phyloP scores from a whole-genome alignment of 139 green algal species.

The Pseudopediastrum boryanum region DNA sequence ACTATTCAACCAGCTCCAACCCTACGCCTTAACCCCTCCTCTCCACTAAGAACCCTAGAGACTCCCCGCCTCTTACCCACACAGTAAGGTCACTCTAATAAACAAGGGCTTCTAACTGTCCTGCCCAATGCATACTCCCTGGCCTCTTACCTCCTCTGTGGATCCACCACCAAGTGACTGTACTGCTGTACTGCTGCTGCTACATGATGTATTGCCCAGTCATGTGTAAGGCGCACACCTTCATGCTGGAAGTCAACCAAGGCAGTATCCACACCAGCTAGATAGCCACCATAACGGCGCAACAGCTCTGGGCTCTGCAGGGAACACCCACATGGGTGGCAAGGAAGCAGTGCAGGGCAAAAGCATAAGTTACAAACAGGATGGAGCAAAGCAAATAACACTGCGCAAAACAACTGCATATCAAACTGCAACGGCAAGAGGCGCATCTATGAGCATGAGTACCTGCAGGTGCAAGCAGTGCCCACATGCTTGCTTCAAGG shows the following conservation, averaged over 20 bases:
- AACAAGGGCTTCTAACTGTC: no score
- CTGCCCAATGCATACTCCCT: no score
- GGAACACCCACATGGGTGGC: not conserved
- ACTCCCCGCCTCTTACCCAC: no score
- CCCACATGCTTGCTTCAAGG: not conserved
- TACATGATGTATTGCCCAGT: slow-evolving; percentile 17
- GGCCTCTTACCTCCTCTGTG: not conserved
- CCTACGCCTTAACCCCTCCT: not conserved
- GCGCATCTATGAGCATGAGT: not conserved
- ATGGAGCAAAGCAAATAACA: not conserved
- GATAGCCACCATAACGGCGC: slow-evolving; percentile 2
- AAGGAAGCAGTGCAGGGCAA: no score
- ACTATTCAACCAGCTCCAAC: not conserved
- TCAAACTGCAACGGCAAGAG: not conserved
- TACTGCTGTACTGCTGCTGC: slow-evolving; percentile 12
- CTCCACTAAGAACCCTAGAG: not conserved
- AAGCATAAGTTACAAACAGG: not conserved
- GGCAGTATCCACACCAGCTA: slow-evolving; percentile 11
- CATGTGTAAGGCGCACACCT: slow-evolving; percentile 24
- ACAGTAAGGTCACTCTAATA: no score
- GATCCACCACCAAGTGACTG: not conserved
- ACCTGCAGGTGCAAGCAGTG: not conserved
- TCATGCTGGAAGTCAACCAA: slow-evolving; percentile 2
- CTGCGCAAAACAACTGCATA: not conserved
- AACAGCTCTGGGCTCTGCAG: slow-evolving; percentile 15